These are phyloP conservation scores for Suhomyces sp. DNA, from an alignment of 805 yeast species.

Conservation along the genomic window DNA sequence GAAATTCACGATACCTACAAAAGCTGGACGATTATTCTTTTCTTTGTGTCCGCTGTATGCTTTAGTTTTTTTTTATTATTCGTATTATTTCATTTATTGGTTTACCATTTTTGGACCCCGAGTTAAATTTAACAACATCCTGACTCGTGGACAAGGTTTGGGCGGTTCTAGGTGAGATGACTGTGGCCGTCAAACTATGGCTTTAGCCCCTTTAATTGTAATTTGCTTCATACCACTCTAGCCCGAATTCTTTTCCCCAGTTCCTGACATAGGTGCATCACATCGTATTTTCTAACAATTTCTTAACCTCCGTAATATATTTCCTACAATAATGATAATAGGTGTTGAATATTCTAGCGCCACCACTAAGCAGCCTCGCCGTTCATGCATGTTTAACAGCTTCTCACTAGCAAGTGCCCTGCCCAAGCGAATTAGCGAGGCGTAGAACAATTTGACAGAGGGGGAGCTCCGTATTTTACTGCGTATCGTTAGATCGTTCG, in stretches of 20 bases:
- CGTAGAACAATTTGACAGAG: neutral
- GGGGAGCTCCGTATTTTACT: neutral
- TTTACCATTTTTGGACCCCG: neutral
- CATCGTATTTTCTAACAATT: neutral
- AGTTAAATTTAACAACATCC: neutral
- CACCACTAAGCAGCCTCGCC: slow-evolving; percentile 1
- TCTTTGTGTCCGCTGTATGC: neutral
- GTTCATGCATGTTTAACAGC: neutral
- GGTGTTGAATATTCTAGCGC: neutral
- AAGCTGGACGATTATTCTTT: neutral
- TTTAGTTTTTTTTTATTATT: neutral
- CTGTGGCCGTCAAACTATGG: neutral
- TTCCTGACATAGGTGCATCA: neutral
- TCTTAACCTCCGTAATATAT: neutral
- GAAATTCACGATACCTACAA: neutral
- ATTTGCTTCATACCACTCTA: neutral
- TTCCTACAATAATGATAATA: neutral
- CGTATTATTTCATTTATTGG: neutral
- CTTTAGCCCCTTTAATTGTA: neutral
- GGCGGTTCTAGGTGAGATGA: neutral
- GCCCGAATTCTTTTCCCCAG: neutral
- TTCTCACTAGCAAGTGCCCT: neutral
- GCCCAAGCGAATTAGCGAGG: slow-evolving; percentile 1
- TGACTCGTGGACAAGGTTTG: neutral
- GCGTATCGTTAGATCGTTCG: slow-evolving; percentile 4